A percentile compares a stretch with the other conserved stretches of the same genome.
Conservation (phyloP, 441 rosid species). For the Gossypium laxum region DNA sequence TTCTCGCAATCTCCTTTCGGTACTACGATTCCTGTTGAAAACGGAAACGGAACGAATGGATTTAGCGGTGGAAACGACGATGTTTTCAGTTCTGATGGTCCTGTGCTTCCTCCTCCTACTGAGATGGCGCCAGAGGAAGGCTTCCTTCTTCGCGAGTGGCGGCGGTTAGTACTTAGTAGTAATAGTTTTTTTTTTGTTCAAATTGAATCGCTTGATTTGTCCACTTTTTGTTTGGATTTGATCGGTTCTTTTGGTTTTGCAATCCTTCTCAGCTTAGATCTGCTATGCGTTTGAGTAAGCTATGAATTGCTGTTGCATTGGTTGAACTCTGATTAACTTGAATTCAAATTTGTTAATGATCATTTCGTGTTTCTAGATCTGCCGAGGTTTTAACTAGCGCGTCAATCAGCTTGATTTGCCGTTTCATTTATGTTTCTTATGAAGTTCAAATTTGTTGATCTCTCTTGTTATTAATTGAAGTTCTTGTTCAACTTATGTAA, state of each 20-base stretch:
- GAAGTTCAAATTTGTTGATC: constrained; percentile 8
- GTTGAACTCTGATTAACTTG: not conserved
- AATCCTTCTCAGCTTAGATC: constrained; percentile 16
- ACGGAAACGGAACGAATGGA: constrained; percentile 34
- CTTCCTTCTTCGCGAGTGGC: constrained; percentile 64
- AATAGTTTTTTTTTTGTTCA: not conserved
- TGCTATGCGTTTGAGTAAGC: not conserved
- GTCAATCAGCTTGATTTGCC: not conserved
- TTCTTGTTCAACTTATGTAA: not conserved
- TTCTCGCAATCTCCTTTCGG: constrained; percentile 41
- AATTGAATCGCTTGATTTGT: constrained; percentile 7
- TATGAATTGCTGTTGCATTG: constrained; percentile 10
- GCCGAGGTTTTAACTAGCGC: not conserved
- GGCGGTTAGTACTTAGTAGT: constrained; percentile 39
- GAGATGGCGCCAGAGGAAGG: constrained; percentile 64
- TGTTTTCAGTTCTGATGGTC: constrained; percentile 45
- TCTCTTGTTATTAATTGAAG: not conserved
- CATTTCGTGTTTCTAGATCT: constrained; percentile 3
- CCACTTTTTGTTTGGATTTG: constrained; percentile 8
- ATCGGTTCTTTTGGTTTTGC: constrained; percentile 20
- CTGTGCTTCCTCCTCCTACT: constrained; percentile 56
- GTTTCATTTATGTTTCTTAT: not conserved
- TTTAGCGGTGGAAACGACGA: constrained; percentile 29
- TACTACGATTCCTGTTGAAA: constrained; percentile 34
- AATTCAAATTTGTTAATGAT: not conserved